Evolutionary conservation across 257 asterid species (phyloP).

Genomic region (Anisodus acutangulus): DNA sequence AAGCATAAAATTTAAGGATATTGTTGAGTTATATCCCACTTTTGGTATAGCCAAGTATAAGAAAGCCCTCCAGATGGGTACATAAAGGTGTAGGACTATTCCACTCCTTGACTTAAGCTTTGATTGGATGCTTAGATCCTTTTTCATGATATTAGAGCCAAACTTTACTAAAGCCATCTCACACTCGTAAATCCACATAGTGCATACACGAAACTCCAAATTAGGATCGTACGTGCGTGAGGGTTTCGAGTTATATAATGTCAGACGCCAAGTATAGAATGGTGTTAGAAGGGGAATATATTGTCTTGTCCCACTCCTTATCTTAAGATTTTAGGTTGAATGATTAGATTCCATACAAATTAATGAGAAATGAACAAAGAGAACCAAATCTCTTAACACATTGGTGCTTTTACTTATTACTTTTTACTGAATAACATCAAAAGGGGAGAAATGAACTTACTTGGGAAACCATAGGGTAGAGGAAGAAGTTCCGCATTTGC

Average conservation of each 20-base stretch:
- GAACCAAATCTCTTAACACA: conserved; percentile 1
- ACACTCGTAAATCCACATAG: not conserved
- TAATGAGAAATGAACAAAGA: not conserved
- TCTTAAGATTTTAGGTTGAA: too few relatives aligned
- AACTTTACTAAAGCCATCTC: not conserved
- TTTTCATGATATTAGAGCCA: not conserved
- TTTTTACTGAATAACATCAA: conserved; percentile 20
- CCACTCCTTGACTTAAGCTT: not conserved
- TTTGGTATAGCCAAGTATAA: not conserved
- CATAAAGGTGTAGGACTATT: conserved; percentile 1
- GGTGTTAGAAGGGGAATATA: not conserved
- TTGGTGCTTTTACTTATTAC: not conserved
- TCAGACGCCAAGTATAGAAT: not conserved
- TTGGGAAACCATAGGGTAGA: conserved; percentile 98
- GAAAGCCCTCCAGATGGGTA: conserved; percentile 8
- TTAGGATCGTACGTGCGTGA: not conserved
- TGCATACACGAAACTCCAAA: not conserved
- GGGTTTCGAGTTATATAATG: not conserved
- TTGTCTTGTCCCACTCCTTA: too few relatives aligned
- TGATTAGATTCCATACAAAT: too few relatives aligned
- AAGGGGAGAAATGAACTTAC: conserved; percentile 45
- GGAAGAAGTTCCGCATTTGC: conserved; percentile 87
- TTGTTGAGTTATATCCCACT: not conserved
- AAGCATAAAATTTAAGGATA: not conserved
- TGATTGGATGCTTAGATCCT: not conserved